phyloP scores from a whole-genome alignment of 768 basidiomycete species.

The Candolleomyces efflorescens region DNA sequence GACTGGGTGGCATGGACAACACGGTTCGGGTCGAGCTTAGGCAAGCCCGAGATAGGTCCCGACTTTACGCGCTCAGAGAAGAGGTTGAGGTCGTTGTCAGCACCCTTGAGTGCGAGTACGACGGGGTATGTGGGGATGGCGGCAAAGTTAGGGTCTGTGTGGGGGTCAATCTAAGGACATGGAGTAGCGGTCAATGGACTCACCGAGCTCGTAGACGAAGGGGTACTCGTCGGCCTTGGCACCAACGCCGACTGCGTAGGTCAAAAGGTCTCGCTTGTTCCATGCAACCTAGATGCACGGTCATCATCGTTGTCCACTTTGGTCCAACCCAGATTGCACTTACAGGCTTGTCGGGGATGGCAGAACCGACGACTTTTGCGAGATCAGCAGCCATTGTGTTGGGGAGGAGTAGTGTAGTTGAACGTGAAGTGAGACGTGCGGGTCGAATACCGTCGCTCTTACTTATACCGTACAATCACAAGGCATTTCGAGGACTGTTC shows the following conservation, averaged over 20 bases:
- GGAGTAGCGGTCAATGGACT: too few relatives aligned
- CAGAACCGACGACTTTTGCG: constrained; percentile 59
- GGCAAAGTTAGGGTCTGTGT: constrained; percentile 45
- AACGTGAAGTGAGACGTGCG: not conserved
- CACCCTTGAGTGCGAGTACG: constrained; percentile 69
- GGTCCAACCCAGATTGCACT: constrained; percentile 13
- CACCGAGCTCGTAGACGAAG: constrained; percentile 67
- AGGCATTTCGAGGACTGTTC: not conserved
- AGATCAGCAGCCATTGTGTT: constrained; percentile 43
- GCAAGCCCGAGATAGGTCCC: constrained; percentile 57
- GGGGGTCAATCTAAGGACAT: too few relatives aligned
- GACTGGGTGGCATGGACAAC: constrained; percentile 77
- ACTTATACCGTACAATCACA: constrained; percentile 10
- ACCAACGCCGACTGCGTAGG: constrained; percentile 78
- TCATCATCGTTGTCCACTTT: not conserved
- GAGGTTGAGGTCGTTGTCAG: constrained; percentile 61
- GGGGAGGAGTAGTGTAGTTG: not conserved
- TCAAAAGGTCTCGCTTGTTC: constrained; percentile 80
- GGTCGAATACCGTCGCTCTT: not conserved
- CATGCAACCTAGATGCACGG: constrained; percentile 56
- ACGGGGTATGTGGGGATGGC: constrained; percentile 86
- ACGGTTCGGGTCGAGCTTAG: constrained; percentile 64
- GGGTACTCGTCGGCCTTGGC: constrained; percentile 70
- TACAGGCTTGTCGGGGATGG: constrained; percentile 51
- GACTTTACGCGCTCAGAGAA: constrained; percentile 53